These are phyloP conservation scores for Paramecium biaurelia DNA, from an alignment of 73 alveolate genomes.

Conservation along the genomic window DNA sequence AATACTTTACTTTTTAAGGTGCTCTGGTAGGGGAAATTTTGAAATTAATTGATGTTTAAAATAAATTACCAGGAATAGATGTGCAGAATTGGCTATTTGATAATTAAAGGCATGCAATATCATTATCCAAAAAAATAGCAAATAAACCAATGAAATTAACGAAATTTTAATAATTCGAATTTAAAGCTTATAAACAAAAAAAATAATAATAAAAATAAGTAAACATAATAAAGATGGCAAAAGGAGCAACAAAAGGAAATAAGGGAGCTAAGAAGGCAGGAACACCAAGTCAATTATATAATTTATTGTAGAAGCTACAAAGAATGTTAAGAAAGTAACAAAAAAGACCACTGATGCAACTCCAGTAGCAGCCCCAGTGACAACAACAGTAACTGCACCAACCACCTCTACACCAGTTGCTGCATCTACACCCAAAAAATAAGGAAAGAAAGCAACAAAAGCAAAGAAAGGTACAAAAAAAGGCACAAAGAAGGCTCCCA, in stretches of 20 bases:
- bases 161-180: conserved; percentile 22
- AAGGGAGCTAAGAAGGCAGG: neutral
- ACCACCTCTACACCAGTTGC: neutral
- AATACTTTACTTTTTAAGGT: neutral
- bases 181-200: neutral
- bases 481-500: neutral
- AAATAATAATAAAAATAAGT: neutral
- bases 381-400: neutral
- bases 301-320: conserved; percentile 27
- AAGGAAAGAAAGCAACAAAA: neutral
- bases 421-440: neutral
- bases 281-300: neutral
- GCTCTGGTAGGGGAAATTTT: neutral
- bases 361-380: conserved; percentile 15
- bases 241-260: neutral
- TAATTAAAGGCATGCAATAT: neutral
- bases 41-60: conserved; percentile 5
- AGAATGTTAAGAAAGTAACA: neutral
- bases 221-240: neutral
- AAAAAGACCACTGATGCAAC: conserved; percentile 8
- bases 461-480: neutral
- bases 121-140: neutral
- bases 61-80: neutral
- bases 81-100: neutral
- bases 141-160: conserved; percentile 33